A percentile compares a stretch with the other conserved stretches of the same genome.
These are phyloP conservation scores for Pseudogymnoascus verrucosus DNA, from an alignment of 2,329 filamentous ascomycete species.

Conservation along the genomic window DNA sequence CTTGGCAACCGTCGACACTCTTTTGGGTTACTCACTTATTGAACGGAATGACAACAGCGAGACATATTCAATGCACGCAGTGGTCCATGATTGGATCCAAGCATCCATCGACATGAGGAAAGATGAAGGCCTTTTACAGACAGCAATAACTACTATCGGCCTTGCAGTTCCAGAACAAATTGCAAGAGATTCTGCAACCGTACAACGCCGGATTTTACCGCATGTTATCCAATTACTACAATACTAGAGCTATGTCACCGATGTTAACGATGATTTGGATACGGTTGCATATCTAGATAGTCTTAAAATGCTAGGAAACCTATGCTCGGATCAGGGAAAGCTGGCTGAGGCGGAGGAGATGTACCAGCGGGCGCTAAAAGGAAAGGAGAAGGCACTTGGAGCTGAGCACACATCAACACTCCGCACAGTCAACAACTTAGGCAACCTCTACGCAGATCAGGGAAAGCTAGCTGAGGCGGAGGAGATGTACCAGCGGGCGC, in stretches of 20 bases:
- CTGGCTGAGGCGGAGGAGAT: slow-evolving; percentile 23
- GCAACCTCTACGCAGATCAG: slow-evolving; percentile 15
- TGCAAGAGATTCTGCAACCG: slow-evolving; percentile 12
- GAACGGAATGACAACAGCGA: slow-evolving; percentile 20
- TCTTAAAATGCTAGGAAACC: slow-evolving; percentile 17
- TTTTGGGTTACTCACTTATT: slow-evolving; percentile 24
- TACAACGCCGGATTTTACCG: slow-evolving; percentile 18
- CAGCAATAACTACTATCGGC: slow-evolving; percentile 15
- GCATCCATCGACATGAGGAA: slow-evolving; percentile 8
- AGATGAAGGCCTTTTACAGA: slow-evolving; percentile 13
- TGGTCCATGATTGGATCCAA: slow-evolving; percentile 20
- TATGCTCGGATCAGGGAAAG: slow-evolving; percentile 21
- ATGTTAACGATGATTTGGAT: slow-evolving; percentile 1
- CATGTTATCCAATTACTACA: slow-evolving; percentile 18
- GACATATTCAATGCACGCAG: slow-evolving; percentile 24
- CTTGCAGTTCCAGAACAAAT: slow-evolving; percentile 13
- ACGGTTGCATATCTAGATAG: slow-evolving; percentile 8
- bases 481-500: slow-evolving; percentile 12
- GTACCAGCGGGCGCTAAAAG: slow-evolving; percentile 17
- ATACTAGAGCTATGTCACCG: background rate
- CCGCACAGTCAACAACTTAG: slow-evolving; percentile 14
- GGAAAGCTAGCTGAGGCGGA: slow-evolving; percentile 18
- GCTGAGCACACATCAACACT: slow-evolving; percentile 12
- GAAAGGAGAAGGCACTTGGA: slow-evolving; percentile 13
- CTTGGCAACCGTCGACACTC: slow-evolving; percentile 15